Percentiles rank a stretch among this genome's conserved stretches.
Conservation (phyloP, 192 early-diverging fungal genomes). For the Coemansia sp. region DNA sequence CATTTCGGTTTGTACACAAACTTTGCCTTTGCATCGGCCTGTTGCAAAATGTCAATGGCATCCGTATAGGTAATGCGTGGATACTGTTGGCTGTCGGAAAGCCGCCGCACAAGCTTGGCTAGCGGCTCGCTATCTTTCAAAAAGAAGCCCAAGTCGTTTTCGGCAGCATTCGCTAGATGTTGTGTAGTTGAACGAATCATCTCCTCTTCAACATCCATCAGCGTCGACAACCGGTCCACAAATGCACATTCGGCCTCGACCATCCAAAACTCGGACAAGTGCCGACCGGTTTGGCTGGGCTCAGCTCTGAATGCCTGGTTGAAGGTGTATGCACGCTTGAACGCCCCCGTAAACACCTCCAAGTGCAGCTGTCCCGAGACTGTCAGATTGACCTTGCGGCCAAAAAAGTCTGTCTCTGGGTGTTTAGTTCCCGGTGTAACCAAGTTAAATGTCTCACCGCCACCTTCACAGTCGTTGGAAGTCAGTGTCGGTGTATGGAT, state of each 20-base stretch:
- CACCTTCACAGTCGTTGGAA: conserved; percentile 86
- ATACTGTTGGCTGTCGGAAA: conserved; percentile 55
- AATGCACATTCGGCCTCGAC: conserved; percentile 85
- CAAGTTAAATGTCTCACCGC: conserved; percentile 76
- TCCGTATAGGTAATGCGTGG: conserved; percentile 73
- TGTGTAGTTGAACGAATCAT: conserved; percentile 60
- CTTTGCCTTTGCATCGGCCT: conserved; percentile 39
- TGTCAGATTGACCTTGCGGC: conserved; percentile 70
- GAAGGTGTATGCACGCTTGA: conserved; percentile 79
- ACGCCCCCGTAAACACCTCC: conserved; percentile 69
- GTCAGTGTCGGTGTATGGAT: conserved; percentile 83
- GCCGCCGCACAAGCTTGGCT: conserved; percentile 25
- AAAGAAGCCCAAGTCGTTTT: conserved; percentile 57
- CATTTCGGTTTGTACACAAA: conserved; percentile 68
- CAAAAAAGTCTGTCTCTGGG: conserved; percentile 60
- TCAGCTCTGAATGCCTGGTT: conserved; percentile 86
- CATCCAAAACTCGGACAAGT: conserved; percentile 96
- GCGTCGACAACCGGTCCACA: conserved; percentile 58
- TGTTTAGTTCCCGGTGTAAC: conserved; percentile 22
- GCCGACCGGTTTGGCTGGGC: conserved; percentile 73
- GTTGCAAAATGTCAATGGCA: conserved; percentile 69
- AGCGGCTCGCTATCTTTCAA: conserved; percentile 57
- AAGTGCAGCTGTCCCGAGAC: conserved; percentile 87
- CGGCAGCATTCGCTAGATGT: conserved; percentile 56
- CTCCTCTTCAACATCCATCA: conserved; percentile 72